These are phyloP conservation scores for Bothriochloa decipiens DNA, from an alignment of 176 grass and related monocot species.

Conservation along the genomic window DNA sequence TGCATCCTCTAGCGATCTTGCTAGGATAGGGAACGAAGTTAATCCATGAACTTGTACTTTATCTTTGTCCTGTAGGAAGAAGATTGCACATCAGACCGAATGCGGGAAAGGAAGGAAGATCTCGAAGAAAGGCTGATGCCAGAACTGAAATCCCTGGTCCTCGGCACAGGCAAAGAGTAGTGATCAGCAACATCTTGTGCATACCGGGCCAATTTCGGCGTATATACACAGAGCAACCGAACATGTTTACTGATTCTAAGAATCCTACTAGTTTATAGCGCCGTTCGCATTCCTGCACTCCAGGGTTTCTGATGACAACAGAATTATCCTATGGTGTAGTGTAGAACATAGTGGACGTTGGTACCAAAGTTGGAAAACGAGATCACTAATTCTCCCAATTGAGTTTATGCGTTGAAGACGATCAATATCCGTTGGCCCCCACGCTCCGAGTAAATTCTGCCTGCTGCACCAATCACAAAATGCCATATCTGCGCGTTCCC, in stretches of 20 bases:
- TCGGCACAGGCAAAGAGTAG: slow-evolving; percentile 59
- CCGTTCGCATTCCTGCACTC: background rate
- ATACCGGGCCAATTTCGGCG: background rate
- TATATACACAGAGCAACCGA: slow-evolving; percentile 18
- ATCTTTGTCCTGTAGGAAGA: slow-evolving; percentile 60
- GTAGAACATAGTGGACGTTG: background rate
- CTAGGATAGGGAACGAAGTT: background rate
- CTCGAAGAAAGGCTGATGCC: slow-evolving; percentile 81
- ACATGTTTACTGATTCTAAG: background rate
- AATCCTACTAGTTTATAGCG: background rate
- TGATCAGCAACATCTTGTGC: background rate
- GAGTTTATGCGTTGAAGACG: background rate
- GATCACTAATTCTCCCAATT: background rate
- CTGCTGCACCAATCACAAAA: no score
- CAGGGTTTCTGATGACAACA: background rate
- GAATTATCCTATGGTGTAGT: background rate
- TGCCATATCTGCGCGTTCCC: no score
- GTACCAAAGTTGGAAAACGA: slow-evolving; percentile 5
- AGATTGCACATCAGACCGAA: slow-evolving; percentile 69
- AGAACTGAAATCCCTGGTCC: slow-evolving; percentile 75
- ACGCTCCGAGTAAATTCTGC: no score
- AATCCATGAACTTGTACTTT: background rate
- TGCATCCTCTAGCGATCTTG: background rate
- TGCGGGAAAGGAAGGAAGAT: slow-evolving; percentile 71
- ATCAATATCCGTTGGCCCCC: no score